Evolutionary conservation across 129 eudicot genomes (phyloP).

Genomic region (Chrysanthemum seticuspe): DNA sequence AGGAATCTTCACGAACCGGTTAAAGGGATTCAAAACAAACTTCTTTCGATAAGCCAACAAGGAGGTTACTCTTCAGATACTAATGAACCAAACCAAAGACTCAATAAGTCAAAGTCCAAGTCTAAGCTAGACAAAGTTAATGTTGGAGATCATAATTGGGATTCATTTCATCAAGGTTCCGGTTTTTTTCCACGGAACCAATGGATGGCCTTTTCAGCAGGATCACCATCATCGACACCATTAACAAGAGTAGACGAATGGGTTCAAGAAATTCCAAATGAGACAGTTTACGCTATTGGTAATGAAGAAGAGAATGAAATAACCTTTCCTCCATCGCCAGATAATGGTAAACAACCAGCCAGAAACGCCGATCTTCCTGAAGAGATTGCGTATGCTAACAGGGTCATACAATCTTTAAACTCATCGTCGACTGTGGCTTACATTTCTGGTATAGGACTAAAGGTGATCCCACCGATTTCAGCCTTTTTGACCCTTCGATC

Average conservation of each 20-base stretch:
- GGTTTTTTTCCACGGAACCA: slow-evolving; percentile 81
- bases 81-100: slow-evolving; percentile 51
- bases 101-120: slow-evolving; percentile 41
- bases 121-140: slow-evolving; percentile 21
- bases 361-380: slow-evolving; percentile 43
- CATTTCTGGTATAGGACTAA: slow-evolving; percentile 69
- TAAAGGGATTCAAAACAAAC: slow-evolving; percentile 28
- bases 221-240: slow-evolving; percentile 36
- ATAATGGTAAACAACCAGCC: slow-evolving; percentile 13
- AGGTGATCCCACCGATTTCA: slow-evolving; percentile 59
- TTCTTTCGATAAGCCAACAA: slow-evolving; percentile 45
- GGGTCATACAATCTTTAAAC: slow-evolving; percentile 68
- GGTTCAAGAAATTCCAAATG: slow-evolving; percentile 56
- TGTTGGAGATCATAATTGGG: slow-evolving; percentile 40
- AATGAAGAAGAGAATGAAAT: slow-evolving; percentile 35
- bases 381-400: slow-evolving; percentile 69
- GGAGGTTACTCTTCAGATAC: slow-evolving; percentile 91
- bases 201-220: slow-evolving; percentile 78
- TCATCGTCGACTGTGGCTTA: slow-evolving; percentile 81
- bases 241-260: slow-evolving; percentile 68
- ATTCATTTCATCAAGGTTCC: slow-evolving; percentile 41
- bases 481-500: slow-evolving; percentile 71
- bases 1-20: slow-evolving; percentile 56
- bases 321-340: slow-evolving; percentile 56
- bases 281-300: slow-evolving; percentile 18